phyloP scores from a whole-genome alignment of 2,329 filamentous ascomycete genomes.

The Diaporthe destruens region DNA sequence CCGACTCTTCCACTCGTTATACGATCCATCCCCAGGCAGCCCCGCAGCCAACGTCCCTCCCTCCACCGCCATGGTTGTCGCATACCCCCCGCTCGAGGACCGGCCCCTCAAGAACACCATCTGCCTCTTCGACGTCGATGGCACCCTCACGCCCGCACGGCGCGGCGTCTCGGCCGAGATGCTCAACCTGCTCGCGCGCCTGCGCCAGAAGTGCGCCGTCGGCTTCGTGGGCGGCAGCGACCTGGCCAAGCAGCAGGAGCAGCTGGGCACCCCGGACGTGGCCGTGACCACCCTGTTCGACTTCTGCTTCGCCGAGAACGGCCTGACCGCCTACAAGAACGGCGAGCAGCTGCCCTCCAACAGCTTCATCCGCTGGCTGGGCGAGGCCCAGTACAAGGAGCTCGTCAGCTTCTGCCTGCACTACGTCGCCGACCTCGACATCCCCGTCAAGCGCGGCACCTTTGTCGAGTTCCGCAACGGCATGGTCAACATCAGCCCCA shows the following conservation, averaged over 20 bases:
- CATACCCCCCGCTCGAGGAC: constrained; percentile 81
- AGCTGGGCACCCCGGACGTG: constrained; percentile 77
- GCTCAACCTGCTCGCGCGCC: constrained; percentile 80
- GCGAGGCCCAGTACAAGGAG: constrained; percentile 85
- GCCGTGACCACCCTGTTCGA: constrained; percentile 92
- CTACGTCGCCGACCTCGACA: constrained; percentile 86
- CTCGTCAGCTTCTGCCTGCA: constrained; percentile 81
- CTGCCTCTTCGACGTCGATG: constrained; percentile 96
- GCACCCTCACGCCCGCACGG: constrained; percentile 86
- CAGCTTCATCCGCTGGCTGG: constrained; percentile 93
- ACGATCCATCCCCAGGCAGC: neutral
- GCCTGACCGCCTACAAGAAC: constrained; percentile 88
- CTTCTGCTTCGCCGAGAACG: constrained; percentile 98
- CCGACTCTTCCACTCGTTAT: neutral
- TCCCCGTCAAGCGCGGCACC: constrained; percentile 86
- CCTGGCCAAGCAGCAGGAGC: constrained; percentile 94
- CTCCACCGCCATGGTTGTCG: constrained; percentile 56
- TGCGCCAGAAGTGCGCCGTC: constrained; percentile 90
- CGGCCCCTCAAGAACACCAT: constrained; percentile 94
- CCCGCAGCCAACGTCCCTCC: neutral
- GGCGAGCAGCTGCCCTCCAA: constrained; percentile 81
- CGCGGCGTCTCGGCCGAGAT: constrained; percentile 83
- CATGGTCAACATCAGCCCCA: constrained; percentile 88
- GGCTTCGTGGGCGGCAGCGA: constrained; percentile 95
- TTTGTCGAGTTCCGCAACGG: constrained; percentile 92